phyloP scores from a whole-genome alignment of 768 basidiomycete species.

The Serendipita vermifera region DNA sequence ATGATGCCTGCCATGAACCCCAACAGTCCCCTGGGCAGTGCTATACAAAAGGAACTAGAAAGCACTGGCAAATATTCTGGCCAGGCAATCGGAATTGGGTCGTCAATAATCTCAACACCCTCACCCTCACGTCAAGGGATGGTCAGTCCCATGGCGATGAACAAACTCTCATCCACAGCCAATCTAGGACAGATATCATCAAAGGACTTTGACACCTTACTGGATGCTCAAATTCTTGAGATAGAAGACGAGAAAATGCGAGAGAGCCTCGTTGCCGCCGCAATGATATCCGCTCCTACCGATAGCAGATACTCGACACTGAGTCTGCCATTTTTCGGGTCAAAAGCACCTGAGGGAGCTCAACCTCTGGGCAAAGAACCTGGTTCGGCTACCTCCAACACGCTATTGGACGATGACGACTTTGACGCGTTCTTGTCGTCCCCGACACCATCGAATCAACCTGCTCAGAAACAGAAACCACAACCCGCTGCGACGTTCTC shows the following conservation, averaged over 20 bases:
- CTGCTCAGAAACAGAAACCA: too few relatives aligned
- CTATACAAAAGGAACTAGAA: neutral
- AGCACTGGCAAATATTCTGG: neutral
- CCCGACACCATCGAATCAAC: too few relatives aligned
- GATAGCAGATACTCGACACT: neutral
- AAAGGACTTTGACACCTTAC: neutral
- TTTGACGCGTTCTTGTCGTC: conserved; percentile 5
- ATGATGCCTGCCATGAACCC: conserved; percentile 1
- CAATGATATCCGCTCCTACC: neutral
- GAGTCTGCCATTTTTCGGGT: conserved; percentile 1
- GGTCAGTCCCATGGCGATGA: neutral
- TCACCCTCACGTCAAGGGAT: too few relatives aligned
- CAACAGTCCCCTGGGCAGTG: neutral
- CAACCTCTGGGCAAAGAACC: neutral
- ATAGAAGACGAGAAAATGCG: neutral
- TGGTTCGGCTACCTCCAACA: neutral
- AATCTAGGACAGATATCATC: neutral
- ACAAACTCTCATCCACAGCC: neutral
- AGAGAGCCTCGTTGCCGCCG: neutral
- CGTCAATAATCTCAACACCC: neutral
- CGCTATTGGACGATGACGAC: conserved; percentile 2
- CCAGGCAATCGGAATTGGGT: neutral
- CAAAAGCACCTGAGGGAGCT: neutral
- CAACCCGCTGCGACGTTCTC: neutral
- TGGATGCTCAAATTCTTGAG: neutral